Conservation (phyloP, 2,329 filamentous ascomycete species). For the Rhytidhysteron rufulum region DNA sequence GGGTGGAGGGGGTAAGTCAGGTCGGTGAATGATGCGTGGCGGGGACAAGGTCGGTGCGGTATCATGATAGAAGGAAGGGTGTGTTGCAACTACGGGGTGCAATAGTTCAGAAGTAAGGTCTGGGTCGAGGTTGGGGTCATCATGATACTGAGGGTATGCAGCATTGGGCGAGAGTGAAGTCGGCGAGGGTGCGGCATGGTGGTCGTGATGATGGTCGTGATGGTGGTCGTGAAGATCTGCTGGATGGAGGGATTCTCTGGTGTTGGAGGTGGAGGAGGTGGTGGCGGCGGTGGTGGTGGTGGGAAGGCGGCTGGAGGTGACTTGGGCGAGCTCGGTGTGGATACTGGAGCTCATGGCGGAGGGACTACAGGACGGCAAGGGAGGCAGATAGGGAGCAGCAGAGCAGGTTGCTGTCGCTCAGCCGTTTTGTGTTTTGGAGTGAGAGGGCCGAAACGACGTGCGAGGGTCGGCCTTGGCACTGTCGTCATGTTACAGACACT, state of each 20-base stretch:
- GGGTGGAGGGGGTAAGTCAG: background rate
- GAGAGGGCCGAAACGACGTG: too few species aligned
- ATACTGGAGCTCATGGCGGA: too few species aligned
- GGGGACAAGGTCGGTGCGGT: too few species aligned
- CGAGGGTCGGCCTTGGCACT: too few species aligned
- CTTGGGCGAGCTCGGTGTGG: too few species aligned
- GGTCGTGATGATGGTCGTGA: background rate
- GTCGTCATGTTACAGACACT: too few species aligned
- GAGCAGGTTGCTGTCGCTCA: too few species aligned
- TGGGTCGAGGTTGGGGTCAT: conserved; percentile 1
- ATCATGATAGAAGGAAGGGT: background rate
- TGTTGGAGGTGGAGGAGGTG: background rate
- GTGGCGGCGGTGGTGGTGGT: background rate
- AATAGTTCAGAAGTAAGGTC: background rate
- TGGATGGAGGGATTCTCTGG: too few species aligned
- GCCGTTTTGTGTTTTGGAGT: background rate
- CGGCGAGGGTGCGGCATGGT: background rate
- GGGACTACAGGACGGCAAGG: too few species aligned
- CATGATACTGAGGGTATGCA: background rate
- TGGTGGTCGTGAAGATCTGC: background rate
- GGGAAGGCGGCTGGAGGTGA: background rate
- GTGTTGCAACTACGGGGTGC: background rate
- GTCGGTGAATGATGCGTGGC: too few species aligned
- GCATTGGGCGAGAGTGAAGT: background rate
- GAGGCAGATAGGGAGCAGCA: too few species aligned